phyloP scores from a whole-genome alignment of 345 rosid genomes.

The Citrus mangshanensis region DNA sequence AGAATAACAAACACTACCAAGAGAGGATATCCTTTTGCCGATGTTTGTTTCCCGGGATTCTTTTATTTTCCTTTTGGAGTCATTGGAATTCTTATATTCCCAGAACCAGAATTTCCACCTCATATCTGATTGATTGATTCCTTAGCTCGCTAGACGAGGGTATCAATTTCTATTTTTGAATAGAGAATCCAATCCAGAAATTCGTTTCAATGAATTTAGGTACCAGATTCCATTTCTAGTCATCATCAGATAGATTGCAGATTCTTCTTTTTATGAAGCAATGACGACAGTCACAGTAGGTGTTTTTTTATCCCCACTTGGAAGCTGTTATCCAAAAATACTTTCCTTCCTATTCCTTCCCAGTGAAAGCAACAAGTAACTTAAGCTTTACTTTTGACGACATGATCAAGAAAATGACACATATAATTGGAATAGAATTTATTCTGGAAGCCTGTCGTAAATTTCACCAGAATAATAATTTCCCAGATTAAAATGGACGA shows the following conservation, averaged over 20 bases:
- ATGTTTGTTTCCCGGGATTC: constrained; percentile 5
- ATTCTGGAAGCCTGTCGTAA: constrained; percentile 7
- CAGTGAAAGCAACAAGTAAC: neutral
- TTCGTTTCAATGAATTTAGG: constrained; percentile 1
- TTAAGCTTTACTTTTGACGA: constrained; percentile 9
- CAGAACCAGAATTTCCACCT: neutral
- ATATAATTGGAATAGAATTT: constrained; percentile 1
- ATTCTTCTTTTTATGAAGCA: constrained; percentile 15
- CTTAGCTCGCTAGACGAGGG: neutral
- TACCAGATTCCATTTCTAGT: constrained; percentile 20
- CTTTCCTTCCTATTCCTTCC: neutral
- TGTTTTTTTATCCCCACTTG: constrained; percentile 12
- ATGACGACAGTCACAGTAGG: constrained; percentile 4
- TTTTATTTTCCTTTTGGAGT: neutral
- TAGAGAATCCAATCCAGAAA: neutral
- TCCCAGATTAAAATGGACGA: neutral
- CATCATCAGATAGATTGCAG: neutral
- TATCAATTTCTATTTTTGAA: constrained; percentile 7
- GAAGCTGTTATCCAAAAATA: constrained; percentile 10
- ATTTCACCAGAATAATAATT: neutral
- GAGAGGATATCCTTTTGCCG: neutral
- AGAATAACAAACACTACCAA: neutral
- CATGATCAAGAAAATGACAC: constrained; percentile 14
- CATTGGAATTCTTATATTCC: neutral
- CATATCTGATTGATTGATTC: neutral